Percentiles rank a stretch among this genome's conserved stretches.
Evolutionary conservation across 1,139 yeast species (phyloP).

Genomic region (Debaryomyces sp.): DNA sequence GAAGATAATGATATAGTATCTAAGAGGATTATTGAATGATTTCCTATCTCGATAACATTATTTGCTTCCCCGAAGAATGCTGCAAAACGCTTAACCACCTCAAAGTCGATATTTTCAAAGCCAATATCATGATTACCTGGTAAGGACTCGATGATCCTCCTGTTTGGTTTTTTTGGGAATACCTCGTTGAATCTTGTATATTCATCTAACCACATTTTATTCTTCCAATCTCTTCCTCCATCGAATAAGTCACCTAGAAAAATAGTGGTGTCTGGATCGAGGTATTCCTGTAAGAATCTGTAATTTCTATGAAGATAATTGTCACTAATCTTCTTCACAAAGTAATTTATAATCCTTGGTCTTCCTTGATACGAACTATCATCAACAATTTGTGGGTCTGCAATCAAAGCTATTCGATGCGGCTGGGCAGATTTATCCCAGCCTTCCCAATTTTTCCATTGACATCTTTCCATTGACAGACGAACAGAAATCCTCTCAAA

Average conservation of each 20-base stretch:
- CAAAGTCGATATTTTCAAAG: conserved; percentile 66
- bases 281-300: conserved; percentile 54
- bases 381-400: conserved; percentile 94
- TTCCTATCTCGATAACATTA: conserved; percentile 58
- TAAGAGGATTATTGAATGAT: conserved; percentile 73
- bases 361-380: conserved; percentile 68
- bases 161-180: conserved; percentile 54
- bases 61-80: conserved; percentile 75
- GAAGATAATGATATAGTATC: conserved; percentile 81
- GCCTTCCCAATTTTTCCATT: conserved; percentile 67
- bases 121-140: conserved; percentile 99
- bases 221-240: conserved; percentile 89
- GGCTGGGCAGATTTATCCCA: conserved; percentile 48
- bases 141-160: conserved; percentile 56
- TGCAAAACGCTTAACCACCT: conserved; percentile 61
- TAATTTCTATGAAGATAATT: conserved; percentile 81
- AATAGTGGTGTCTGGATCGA: conserved; percentile 75
- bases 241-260: conserved; percentile 93
- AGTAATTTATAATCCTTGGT: conserved; percentile 45
- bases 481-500: conserved; percentile 63
- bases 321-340: conserved; percentile 61
- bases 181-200: conserved; percentile 65
- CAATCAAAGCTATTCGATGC: conserved; percentile 70
- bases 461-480: conserved; percentile 51
- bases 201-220: conserved; percentile 68